Evolutionary conservation across 1,284 basidiomycete genomes (phyloP).

Genomic region (Sporisorium exsertum): DNA sequence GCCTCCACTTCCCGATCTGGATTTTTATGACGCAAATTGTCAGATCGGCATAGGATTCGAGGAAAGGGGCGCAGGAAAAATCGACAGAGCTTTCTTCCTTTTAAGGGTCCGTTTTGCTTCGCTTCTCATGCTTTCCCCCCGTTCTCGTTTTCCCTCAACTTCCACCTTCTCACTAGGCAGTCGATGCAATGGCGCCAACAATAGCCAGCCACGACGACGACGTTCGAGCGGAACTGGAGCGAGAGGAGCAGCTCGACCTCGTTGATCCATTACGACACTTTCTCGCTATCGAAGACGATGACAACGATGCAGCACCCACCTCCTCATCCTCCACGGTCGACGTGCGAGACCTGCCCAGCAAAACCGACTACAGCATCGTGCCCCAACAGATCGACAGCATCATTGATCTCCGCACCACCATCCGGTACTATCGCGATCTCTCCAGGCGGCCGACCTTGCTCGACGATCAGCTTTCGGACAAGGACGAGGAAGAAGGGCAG

Average conservation of each 20-base stretch:
- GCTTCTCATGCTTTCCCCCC: not conserved
- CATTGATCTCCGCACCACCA: constrained; percentile 42
- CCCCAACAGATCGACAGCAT: constrained; percentile 76
- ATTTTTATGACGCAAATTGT: not conserved
- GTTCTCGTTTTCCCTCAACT: not conserved
- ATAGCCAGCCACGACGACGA: not conserved
- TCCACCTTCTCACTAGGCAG: not conserved
- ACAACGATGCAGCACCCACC: not conserved
- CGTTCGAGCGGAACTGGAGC: constrained; percentile 20
- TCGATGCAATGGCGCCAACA: constrained; percentile 1
- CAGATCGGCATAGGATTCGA: not conserved
- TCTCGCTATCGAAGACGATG: constrained; percentile 68
- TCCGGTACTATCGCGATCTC: constrained; percentile 51
- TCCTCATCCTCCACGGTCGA: not conserved
- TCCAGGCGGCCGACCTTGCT: constrained; percentile 19
- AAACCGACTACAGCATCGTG: constrained; percentile 64
- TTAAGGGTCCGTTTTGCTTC: constrained; percentile 6
- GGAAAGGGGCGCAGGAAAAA: not conserved
- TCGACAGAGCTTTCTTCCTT: not conserved
- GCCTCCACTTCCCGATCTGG: not conserved
- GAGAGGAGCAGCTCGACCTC: constrained; percentile 73
- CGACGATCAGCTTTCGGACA: not conserved
- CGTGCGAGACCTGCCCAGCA: constrained; percentile 17
- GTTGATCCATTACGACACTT: constrained; percentile 78
- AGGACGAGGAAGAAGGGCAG: not conserved